These are phyloP conservation scores for Oryza glumipatula DNA, from an alignment of 176 grass and related monocot genomes.

Conservation along the genomic window DNA sequence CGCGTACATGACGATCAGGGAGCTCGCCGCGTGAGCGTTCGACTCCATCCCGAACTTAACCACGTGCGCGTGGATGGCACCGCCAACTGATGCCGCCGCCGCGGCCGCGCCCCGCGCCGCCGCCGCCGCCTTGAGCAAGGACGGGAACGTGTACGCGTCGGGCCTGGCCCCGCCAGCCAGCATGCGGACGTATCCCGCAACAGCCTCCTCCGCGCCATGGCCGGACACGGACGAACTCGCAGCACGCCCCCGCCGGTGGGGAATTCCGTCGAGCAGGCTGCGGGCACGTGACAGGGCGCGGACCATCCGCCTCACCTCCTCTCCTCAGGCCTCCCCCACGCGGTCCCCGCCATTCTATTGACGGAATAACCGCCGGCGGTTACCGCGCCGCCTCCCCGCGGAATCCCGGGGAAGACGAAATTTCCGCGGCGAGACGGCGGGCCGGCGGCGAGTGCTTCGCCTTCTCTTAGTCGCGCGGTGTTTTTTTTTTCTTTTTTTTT, in stretches of 20 bases:
- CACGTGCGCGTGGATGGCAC: slow-evolving; percentile 65
- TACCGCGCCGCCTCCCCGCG: not conserved
- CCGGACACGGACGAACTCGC: not conserved
- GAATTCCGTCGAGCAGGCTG: slow-evolving; percentile 65
- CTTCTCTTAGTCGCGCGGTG: not conserved
- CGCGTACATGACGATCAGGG: slow-evolving; percentile 64
- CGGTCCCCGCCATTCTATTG: not conserved
- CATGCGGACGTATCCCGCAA: slow-evolving; percentile 54
- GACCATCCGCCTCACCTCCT: not conserved
- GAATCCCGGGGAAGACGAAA: not conserved
- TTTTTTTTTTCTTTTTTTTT: not conserved
- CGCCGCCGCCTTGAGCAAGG: slow-evolving; percentile 63
- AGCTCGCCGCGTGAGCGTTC: slow-evolving; percentile 48
- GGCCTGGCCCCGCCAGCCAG: slow-evolving; percentile 58
- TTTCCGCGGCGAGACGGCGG: not conserved
- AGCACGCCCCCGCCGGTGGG: slow-evolving; percentile 9
- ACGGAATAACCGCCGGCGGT: not conserved
- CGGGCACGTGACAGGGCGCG: slow-evolving; percentile 39
- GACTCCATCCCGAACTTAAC: slow-evolving; percentile 62
- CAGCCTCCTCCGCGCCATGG: slow-evolving; percentile 31
- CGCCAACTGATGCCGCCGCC: not conserved
- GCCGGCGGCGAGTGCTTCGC: not conserved
- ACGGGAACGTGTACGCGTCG: slow-evolving; percentile 69
- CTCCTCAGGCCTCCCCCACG: not conserved
- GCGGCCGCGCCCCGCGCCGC: slow-evolving; percentile 34